Percentiles rank a stretch among this genome's conserved stretches.
Evolutionary conservation across 108 stramenopile genomes (phyloP).

Genomic region (Conticribra weissflogii): DNA sequence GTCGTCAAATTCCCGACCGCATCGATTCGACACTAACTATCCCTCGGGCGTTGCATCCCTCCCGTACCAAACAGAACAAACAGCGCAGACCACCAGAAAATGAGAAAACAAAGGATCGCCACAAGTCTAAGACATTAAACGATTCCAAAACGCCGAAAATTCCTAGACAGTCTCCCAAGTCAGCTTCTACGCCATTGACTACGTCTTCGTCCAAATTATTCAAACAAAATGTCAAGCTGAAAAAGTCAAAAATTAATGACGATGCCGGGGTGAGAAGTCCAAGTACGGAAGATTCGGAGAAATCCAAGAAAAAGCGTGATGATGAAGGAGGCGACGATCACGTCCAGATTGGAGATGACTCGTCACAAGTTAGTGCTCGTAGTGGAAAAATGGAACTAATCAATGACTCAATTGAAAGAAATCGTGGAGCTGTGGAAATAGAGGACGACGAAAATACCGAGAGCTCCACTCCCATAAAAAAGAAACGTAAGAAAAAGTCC

Average conservation of each 20-base stretch:
- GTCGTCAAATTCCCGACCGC: slow-evolving; percentile 76
- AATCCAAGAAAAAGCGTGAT: background rate
- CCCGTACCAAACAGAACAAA: background rate
- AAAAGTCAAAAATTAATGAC: background rate
- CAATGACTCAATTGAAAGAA: too few relatives aligned
- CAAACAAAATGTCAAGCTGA: background rate
- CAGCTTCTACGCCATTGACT: too few relatives aligned
- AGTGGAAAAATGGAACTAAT: too few relatives aligned
- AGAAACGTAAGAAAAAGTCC: background rate
- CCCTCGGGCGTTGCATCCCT: slow-evolving; percentile 57
- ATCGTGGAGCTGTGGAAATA: background rate
- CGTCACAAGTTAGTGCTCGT: too few relatives aligned
- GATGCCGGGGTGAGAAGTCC: background rate
- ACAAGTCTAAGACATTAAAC: too few relatives aligned
- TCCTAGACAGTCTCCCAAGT: background rate
- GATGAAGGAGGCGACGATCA: slow-evolving; percentile 1
- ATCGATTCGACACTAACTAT: slow-evolving; percentile 77
- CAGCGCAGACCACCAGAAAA: background rate
- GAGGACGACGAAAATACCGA: slow-evolving; percentile 4
- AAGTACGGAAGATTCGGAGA: background rate
- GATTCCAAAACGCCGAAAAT: too few relatives aligned
- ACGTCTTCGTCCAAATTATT: background rate
- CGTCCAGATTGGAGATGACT: background rate
- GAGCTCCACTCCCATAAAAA: background rate
- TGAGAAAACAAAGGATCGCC: background rate